A percentile compares a stretch with the other conserved stretches of the same genome.
Conservation (phyloP, 371 early-diverging fungal species). For the Batkoa obscura region DNA sequence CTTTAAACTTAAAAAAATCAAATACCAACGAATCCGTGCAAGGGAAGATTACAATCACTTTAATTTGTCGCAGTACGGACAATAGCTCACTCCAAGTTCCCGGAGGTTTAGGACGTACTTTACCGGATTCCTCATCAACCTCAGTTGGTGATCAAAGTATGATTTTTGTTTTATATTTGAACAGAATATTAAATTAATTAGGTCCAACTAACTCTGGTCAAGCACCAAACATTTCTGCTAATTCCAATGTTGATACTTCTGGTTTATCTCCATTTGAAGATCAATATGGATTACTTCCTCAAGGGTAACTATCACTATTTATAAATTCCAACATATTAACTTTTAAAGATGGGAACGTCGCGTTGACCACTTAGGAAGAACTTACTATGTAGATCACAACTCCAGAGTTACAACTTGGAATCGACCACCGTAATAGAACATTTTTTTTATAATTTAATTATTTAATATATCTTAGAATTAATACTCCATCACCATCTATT, state of each 20-base stretch:
- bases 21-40: constrained; percentile 61
- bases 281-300: constrained; percentile 42
- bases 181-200: too few species aligned
- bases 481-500: constrained; percentile 7
- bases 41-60: constrained; percentile 60
- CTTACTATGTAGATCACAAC: constrained; percentile 57
- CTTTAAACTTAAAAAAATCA: constrained; percentile 64
- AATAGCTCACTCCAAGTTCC: constrained; percentile 2
- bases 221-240: constrained; percentile 8
- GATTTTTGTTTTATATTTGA: too few species aligned
- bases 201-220: neutral
- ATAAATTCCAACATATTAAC: neutral
- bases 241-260: constrained; percentile 10
- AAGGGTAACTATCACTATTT: constrained; percentile 23
- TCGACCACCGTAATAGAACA: constrained; percentile 13
- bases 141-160: neutral
- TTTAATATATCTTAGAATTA: neutral
- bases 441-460: neutral
- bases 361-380: constrained; percentile 37
- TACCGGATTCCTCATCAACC: constrained; percentile 9
- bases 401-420: constrained; percentile 52
- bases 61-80: constrained; percentile 13
- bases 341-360: constrained; percentile 44
- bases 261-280: constrained; percentile 29
- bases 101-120: constrained; percentile 8